phyloP scores from a whole-genome alignment of 2,329 filamentous ascomycete genomes.

The Aspergillus quadrilineatus region DNA sequence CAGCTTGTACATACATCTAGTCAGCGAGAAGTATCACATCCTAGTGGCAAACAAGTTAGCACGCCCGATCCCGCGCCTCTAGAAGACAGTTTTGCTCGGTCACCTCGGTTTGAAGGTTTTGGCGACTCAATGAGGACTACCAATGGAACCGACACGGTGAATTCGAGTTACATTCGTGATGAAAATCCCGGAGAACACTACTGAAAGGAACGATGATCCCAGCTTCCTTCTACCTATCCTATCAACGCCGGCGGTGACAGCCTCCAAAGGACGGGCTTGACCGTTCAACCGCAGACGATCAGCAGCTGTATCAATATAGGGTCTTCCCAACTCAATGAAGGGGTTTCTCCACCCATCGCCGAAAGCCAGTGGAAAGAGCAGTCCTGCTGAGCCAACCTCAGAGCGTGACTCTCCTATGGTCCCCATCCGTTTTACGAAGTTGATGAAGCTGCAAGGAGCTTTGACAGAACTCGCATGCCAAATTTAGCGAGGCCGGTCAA shows the following conservation, averaged over 20 bases:
- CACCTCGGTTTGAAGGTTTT: slow-evolving; percentile 25
- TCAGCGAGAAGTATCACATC: background rate
- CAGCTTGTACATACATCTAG: background rate
- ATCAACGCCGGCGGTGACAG: slow-evolving; percentile 9
- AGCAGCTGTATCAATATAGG: slow-evolving; percentile 15
- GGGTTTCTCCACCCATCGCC: slow-evolving; percentile 8
- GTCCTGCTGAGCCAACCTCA: slow-evolving; percentile 7
- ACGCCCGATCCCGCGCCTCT: background rate
- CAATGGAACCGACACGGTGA: background rate
- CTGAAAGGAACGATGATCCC: background rate
- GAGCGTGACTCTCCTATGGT: slow-evolving; percentile 18
- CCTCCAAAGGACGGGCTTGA: slow-evolving; percentile 6
- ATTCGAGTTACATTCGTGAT: slow-evolving; percentile 5
- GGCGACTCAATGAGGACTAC: slow-evolving; percentile 1
- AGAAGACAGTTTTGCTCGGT: slow-evolving; percentile 18
- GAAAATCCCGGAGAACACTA: background rate
- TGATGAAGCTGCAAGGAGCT: slow-evolving; percentile 24
- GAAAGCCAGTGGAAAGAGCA: slow-evolving; percentile 6
- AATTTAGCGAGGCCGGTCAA: slow-evolving; percentile 1
- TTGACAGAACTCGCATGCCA: slow-evolving; percentile 6
- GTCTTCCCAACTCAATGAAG: slow-evolving; percentile 14
- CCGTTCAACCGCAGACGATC: slow-evolving; percentile 15
- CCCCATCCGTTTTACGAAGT: slow-evolving; percentile 34
- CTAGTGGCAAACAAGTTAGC: background rate
- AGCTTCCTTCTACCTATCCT: slow-evolving; percentile 8